Conservation (phyloP, 2,329 filamentous ascomycete genomes). For the Sordariomycetes sp. region DNA sequence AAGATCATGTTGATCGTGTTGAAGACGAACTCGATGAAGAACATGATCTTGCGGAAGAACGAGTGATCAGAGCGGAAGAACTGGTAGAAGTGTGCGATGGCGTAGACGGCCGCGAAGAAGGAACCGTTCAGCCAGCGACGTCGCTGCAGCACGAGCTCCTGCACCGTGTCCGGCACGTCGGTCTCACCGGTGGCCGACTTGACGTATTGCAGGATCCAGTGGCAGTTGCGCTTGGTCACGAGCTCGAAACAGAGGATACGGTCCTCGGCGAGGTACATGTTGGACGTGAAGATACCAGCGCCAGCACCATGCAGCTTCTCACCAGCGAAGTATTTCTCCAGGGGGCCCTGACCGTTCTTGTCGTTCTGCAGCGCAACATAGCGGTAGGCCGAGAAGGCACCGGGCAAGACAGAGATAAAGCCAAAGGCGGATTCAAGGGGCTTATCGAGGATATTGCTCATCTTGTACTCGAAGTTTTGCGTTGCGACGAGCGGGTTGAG, state of each 20-base stretch:
- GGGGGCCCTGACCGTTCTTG: slow-evolving; percentile 81
- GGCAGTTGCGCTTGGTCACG: slow-evolving; percentile 92
- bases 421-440: slow-evolving; percentile 94
- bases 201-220: slow-evolving; percentile 97
- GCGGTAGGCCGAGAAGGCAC: slow-evolving; percentile 96
- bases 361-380: slow-evolving; percentile 94
- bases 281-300: slow-evolving; percentile 93
- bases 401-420: slow-evolving; percentile 92
- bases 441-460: slow-evolving; percentile 98
- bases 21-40: slow-evolving; percentile 88
- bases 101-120: slow-evolving; percentile 96
- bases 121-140: slow-evolving; percentile 96
- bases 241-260: slow-evolving; percentile 98
- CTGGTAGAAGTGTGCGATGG: slow-evolving; percentile 89
- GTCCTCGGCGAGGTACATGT: slow-evolving; percentile 99
- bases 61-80: slow-evolving; percentile 92
- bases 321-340: slow-evolving; percentile 95
- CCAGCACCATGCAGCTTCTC: slow-evolving; percentile 91
- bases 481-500: slow-evolving; percentile 90
- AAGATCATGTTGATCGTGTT: slow-evolving; percentile 96
- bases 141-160: slow-evolving; percentile 89
- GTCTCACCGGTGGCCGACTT: slow-evolving; percentile 96
- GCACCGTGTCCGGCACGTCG: slow-evolving; percentile 88
- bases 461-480: slow-evolving; percentile 99
- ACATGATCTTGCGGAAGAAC: slow-evolving; percentile 74